phyloP scores from a whole-genome alignment of 768 basidiomycete genomes.

The Trametes maxima region DNA sequence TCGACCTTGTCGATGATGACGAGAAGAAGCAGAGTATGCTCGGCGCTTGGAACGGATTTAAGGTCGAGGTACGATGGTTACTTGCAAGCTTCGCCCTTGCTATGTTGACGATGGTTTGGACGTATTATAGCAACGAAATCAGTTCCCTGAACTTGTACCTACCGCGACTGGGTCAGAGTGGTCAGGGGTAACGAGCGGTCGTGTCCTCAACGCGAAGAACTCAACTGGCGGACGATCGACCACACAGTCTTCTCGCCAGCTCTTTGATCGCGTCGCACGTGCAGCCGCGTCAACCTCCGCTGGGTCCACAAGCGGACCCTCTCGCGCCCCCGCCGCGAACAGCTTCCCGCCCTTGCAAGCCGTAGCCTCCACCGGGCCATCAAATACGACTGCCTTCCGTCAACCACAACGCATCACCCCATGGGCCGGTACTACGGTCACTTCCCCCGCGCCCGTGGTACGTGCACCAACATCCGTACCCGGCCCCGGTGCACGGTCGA shows the following conservation, averaged over 20 bases:
- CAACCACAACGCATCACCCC: constrained; percentile 58
- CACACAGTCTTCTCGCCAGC: constrained; percentile 59
- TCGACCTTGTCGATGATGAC: constrained; percentile 80
- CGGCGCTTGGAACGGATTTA: constrained; percentile 80
- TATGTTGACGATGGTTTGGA: not conserved
- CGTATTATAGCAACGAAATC: constrained; percentile 66
- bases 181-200: constrained; percentile 78
- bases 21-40: constrained; percentile 82
- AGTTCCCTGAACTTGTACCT: constrained; percentile 79
- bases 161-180: constrained; percentile 63
- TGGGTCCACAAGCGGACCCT: constrained; percentile 34
- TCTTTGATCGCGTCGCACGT: constrained; percentile 87
- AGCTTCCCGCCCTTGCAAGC: constrained; percentile 37
- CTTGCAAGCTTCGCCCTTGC: not conserved
- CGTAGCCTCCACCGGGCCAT: not conserved
- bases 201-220: constrained; percentile 83
- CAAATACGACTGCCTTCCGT: constrained; percentile 34
- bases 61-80: constrained; percentile 62
- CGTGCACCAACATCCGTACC: constrained; percentile 35
- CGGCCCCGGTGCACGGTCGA: constrained; percentile 24
- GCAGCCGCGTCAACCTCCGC: constrained; percentile 60
- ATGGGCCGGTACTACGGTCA: constrained; percentile 47
- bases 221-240: constrained; percentile 62
- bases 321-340: constrained; percentile 21
- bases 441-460: constrained; percentile 24